A percentile compares a stretch with the other conserved stretches of the same genome.
phyloP scores from a whole-genome alignment of 345 rosid genomes.

The Angophora floribunda region DNA sequence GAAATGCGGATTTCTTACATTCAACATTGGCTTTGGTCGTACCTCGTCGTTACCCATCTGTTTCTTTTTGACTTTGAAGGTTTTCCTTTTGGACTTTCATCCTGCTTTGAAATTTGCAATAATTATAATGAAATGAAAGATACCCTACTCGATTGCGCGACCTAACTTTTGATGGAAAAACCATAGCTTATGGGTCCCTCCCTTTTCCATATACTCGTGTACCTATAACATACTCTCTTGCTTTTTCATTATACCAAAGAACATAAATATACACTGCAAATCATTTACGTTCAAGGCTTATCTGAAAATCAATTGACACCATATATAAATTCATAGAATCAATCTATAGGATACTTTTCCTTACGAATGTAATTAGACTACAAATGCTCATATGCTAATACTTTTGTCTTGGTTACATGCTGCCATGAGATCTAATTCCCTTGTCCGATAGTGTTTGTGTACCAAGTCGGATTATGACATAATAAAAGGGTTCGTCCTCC shows the following conservation, averaged over 20 bases:
- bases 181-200: neutral
- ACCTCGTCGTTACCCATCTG: too few species aligned
- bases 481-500: neutral
- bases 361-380: neutral
- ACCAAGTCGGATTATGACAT: accelerated
- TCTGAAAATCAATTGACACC: neutral
- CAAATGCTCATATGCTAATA: neutral
- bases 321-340: neutral
- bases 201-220: neutral
- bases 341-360: neutral
- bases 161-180: neutral
- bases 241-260: too few species aligned
- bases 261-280: too few species aligned
- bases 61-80: too few species aligned
- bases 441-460: neutral
- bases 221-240: neutral
- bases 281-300: neutral
- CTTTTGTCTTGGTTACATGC: neutral
- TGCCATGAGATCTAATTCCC: accelerated
- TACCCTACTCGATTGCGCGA: accelerated
- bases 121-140: too few species aligned
- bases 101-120: too few species aligned
- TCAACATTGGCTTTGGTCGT: too few species aligned
- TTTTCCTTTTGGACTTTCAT: too few species aligned
- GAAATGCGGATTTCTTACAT: too few species aligned